phyloP scores from a whole-genome alignment of 768 basidiomycete species.

The Hydnum rufescens region DNA sequence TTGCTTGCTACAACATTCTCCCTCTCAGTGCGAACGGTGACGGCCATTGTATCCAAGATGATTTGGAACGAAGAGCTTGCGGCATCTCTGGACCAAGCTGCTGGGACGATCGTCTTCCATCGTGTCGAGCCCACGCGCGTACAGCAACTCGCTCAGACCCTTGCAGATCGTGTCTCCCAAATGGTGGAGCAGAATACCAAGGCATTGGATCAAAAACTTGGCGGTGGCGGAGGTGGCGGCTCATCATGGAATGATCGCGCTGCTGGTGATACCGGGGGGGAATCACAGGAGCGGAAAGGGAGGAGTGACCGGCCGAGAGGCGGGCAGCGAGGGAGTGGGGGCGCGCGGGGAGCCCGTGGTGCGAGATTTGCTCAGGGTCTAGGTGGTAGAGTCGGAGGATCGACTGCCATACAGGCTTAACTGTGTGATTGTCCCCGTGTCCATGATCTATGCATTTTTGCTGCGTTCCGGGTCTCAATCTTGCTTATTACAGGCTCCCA shows the following conservation, averaged over 20 bases:
- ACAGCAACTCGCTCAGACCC: slow-evolving; percentile 73
- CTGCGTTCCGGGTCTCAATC: no score
- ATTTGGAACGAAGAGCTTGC: slow-evolving; percentile 93
- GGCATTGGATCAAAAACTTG: slow-evolving; percentile 61
- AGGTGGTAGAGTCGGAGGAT: no score
- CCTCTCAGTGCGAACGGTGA: slow-evolving; percentile 59
- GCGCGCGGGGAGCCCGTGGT: no score
- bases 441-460: no score
- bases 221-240: slow-evolving; percentile 20
- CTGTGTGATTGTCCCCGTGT: no score
- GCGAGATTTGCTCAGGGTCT: no score
- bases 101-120: slow-evolving; percentile 59
- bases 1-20: slow-evolving; percentile 79
- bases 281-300: slow-evolving; percentile 7
- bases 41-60: slow-evolving; percentile 91
- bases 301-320: slow-evolving; percentile 8
- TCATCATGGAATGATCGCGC: slow-evolving; percentile 31
- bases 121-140: slow-evolving; percentile 71
- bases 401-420: no score
- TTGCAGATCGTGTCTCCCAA: slow-evolving; percentile 70
- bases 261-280: slow-evolving; percentile 6
- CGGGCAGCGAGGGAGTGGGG: no score
- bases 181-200: slow-evolving; percentile 92
- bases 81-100: slow-evolving; percentile 82
- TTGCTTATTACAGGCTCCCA: no score